Base-by-base conservation (phyloP, 1,284 basidiomycete genomes). In the Porodaedalea pini region DNA sequence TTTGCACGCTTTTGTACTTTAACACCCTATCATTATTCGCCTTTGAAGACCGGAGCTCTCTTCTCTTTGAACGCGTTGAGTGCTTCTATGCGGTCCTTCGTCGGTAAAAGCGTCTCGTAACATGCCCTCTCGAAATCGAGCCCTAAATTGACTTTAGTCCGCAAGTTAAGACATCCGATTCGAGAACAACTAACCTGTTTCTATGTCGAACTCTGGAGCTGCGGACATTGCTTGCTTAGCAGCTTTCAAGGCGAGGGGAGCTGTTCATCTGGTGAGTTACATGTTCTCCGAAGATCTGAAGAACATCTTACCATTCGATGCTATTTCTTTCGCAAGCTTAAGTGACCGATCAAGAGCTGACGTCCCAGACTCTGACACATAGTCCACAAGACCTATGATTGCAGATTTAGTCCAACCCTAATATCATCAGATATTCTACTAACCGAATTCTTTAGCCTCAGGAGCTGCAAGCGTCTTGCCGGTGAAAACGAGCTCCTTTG, bases 21-120 rank as follows among this genome's bases (percentile, higher is more conserved):
- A 64, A 51, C 47, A 50, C 29, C 51, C 21, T 58, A 51, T 54
- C 54, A 40, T 79, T 78, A 93, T 76, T 92, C 85, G 31, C 94
- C 94, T 65, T 78, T 83, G 73, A 96, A 97, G 23, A 86, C 72
- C 1, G 94, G 92, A 31, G 75, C 73, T 48, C 94, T 79, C 73
- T 97, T 98, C 73, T 94, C 91, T 62, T 82, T 87, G 74, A 98
- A 98, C 2, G 94, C 94, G 58, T 83, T 75, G 31, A 98, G 75
- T 10, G 94, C 95, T 72, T 98, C 94, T 4, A 82, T 66, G 11
- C 94, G 81, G 69, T 98, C 94, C 63, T 86, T 79, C 13, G 80
- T 88, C 40, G 79, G 78, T 13, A 98, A 73, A n/a, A 98, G 78
- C 1, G 83, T 80, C 64, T 96, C 89, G 65, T 98, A 98, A 23